phyloP scores from a whole-genome alignment of 2,329 filamentous ascomycete genomes.

The Colletotrichum cereale region DNA sequence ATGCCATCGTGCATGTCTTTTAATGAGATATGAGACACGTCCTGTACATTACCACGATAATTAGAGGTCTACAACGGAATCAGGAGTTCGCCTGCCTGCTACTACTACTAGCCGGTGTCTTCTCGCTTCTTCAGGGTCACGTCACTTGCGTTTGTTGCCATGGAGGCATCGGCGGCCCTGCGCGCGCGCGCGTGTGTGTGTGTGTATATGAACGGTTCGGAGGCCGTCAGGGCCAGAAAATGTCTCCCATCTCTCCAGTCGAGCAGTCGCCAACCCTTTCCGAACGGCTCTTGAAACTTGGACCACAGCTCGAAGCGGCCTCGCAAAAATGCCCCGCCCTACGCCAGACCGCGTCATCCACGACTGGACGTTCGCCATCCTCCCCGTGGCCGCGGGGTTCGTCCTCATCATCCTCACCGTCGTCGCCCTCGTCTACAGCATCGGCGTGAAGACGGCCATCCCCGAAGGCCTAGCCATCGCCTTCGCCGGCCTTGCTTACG shows the following conservation, averaged over 20 bases:
- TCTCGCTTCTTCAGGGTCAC: background rate
- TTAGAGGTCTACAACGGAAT: background rate
- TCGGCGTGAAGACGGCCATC: slow-evolving; percentile 21
- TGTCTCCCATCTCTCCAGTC: background rate
- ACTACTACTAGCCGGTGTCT: background rate
- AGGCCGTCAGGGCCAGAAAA: background rate
- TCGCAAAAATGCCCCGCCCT: slow-evolving; percentile 8
- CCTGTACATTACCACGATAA: slow-evolving; percentile 6
- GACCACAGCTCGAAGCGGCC: background rate
- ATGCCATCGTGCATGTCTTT: background rate
- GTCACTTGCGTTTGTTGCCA: background rate
- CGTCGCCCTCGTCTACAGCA: slow-evolving; percentile 31
- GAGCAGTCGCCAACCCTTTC: background rate
- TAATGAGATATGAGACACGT: slow-evolving; percentile 29
- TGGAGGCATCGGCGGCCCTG: background rate
- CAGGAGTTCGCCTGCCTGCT: slow-evolving; percentile 17
- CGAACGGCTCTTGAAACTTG: background rate
- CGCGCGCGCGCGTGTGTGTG: too few species aligned
- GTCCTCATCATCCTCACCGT: slow-evolving; percentile 28
- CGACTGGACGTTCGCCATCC: slow-evolving; percentile 22
- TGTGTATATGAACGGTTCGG: slow-evolving; percentile 2
- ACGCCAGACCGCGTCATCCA: slow-evolving; percentile 21
- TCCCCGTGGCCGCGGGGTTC: slow-evolving; percentile 27
- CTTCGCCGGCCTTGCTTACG: slow-evolving; percentile 11
- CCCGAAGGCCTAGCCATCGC: slow-evolving; percentile 9